Base-by-base conservation (phyloP, 1,139 yeast genomes). In the Geotrichum klebahnii region DNA sequence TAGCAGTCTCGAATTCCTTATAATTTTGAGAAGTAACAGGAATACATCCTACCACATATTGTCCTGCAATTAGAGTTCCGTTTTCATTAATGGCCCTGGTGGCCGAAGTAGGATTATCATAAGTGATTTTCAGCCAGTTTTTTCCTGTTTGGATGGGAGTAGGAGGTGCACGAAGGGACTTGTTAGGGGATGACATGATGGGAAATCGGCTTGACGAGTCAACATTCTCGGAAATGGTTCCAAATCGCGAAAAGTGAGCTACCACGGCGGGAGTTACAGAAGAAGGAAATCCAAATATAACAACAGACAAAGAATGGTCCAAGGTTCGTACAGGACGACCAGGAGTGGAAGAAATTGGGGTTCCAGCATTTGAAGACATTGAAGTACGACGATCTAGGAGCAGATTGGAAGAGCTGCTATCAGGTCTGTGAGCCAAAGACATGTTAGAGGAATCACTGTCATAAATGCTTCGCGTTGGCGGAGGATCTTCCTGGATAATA, bases 241-340 rank as follows among this genome's bases (percentile, higher is more conserved):
- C 98, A 65, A 83, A 88, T 58, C 84, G 84, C 39, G 82, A 75
- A 62, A 90, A 92, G 66, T 83, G 87, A 47, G 79, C 78, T 42
- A 92, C 76, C 1, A 92, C 80, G 37, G 78, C 76, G 42, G 77
- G 75, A 3, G 94, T 80, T 57, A 82, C 72, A 2, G 80, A 74
- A 60, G 90, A 92, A 0, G 95, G 89, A 65, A 87, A 90, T 0
- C 97, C 97, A 68, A 87, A 89, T 10, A 90, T 88, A 38, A 89
- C 70, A 1, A 92, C 85, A 0, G 95, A 87, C 43, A 80, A 53
- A 8, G 54, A 51, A 34, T 54, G 47, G 24, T 55, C 50, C 20
- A 46, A 16, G 8, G 36, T 32, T 19, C 35, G 34, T 12, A 24
- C 50, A 22, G 51, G 32, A 6, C 51, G 37, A 10, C 33, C 24